Evolutionary conservation across 2,329 filamentous ascomycete species (phyloP).

Genomic region (Botrytis squamosa): DNA sequence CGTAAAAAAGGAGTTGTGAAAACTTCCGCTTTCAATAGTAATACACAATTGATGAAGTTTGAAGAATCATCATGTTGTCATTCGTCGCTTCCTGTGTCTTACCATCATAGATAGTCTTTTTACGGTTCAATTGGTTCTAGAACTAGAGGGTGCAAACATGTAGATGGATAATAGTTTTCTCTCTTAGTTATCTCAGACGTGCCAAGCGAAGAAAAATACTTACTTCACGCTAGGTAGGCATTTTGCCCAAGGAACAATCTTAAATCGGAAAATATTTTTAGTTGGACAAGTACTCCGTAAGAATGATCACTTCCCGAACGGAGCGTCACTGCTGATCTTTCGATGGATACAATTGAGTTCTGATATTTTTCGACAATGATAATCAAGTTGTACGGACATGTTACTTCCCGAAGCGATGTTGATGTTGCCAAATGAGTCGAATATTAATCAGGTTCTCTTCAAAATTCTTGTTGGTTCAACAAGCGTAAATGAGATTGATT

Average conservation of each 20-base stretch:
- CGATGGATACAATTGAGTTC: background rate
- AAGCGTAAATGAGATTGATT: background rate
- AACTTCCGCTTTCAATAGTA: background rate
- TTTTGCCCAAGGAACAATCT: too few species aligned
- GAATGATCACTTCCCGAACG: background rate
- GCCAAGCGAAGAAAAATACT: background rate
- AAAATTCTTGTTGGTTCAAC: background rate
- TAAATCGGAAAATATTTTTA: background rate
- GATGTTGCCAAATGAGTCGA: background rate
- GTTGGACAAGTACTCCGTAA: background rate
- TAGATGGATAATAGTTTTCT: background rate
- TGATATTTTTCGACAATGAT: background rate
- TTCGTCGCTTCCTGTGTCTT: background rate
- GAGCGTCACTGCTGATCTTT: slow-evolving; percentile 1
- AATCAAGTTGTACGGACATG: background rate
- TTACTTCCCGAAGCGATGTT: background rate
- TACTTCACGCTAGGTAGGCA: background rate
- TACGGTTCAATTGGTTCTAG: background rate
- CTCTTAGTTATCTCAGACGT: background rate
- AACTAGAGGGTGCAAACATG: background rate
- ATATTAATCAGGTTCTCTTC: background rate
- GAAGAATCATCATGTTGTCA: background rate
- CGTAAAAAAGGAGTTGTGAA: background rate
- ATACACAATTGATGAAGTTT: background rate
- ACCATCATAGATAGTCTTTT: background rate